Evolutionary conservation across 345 rosid species (phyloP).

Genomic region (Euphorbia pulcherrima): DNA sequence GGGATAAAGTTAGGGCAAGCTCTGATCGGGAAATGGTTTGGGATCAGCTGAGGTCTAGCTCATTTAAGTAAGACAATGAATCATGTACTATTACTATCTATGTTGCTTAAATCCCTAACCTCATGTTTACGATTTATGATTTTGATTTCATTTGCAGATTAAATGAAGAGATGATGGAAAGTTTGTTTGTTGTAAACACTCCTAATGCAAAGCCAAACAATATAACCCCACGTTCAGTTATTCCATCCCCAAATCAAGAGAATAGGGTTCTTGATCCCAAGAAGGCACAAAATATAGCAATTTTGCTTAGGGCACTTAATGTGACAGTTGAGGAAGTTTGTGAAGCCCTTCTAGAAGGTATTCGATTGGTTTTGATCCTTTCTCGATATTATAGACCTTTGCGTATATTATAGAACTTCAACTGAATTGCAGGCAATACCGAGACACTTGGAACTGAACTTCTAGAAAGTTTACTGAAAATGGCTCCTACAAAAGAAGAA

Average conservation of each 20-base stretch:
- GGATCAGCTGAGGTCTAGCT: slow-evolving; percentile 88
- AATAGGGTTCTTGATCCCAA: slow-evolving; percentile 78
- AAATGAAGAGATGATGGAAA: slow-evolving; percentile 97
- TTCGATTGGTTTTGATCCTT: not conserved
- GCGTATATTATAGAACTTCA: too few relatives aligned
- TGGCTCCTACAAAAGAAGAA: slow-evolving; percentile 95
- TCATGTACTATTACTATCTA: not conserved
- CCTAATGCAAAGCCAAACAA: slow-evolving; percentile 51
- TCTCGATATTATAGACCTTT: too few relatives aligned
- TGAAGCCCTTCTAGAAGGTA: slow-evolving; percentile 89
- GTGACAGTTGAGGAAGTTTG: slow-evolving; percentile 91
- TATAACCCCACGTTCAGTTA: too few relatives aligned
- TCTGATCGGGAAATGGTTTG: slow-evolving; percentile 90
- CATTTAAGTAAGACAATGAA: slow-evolving; percentile 70
- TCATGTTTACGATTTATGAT: slow-evolving; percentile 1
- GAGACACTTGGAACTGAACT: slow-evolving; percentile 90
- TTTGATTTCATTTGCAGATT: slow-evolving; percentile 48
- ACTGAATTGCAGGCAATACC: slow-evolving; percentile 50
- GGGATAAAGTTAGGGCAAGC: slow-evolving; percentile 97
- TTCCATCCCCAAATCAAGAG: slow-evolving; percentile 44
- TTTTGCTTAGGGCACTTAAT: slow-evolving; percentile 85
- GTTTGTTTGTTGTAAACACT: slow-evolving; percentile 63
- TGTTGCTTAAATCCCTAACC: not conserved
- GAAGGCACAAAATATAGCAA: slow-evolving; percentile 88
- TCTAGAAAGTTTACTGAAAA: slow-evolving; percentile 80